Evolutionary conservation across 129 eudicot species (phyloP).

Genomic region (Erigeron canadensis): DNA sequence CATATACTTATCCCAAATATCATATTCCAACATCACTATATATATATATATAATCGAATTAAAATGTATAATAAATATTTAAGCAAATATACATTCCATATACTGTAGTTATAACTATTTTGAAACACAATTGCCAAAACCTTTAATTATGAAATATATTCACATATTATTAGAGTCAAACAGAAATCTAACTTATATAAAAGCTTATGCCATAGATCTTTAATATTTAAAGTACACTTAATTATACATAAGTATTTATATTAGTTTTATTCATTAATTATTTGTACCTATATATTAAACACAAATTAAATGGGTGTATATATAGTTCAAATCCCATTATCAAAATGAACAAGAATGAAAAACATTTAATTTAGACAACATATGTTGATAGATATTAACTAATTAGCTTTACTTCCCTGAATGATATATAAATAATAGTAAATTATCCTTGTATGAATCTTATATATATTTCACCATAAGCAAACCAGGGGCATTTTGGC

Average conservation of each 20-base stretch:
- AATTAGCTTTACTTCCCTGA: conserved; percentile 9
- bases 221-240: neutral
- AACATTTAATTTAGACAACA: conserved; percentile 24
- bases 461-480: conserved; percentile 10
- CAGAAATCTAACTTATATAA: too few relatives aligned
- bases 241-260: neutral
- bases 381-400: conserved; percentile 8
- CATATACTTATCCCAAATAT: too few relatives aligned
- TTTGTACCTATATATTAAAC: conserved; percentile 7
- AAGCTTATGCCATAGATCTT: too few relatives aligned
- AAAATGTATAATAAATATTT: too few relatives aligned
- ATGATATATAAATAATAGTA: conserved; percentile 3
- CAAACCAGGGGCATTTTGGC: conserved; percentile 24
- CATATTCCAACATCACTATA: too few relatives aligned
- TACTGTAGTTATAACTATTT: too few relatives aligned
- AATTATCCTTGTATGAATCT: conserved; percentile 20
- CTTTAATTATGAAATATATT: too few relatives aligned
- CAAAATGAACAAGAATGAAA: conserved; percentile 21
- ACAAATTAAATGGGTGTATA: conserved; percentile 13
- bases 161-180: too few relatives aligned
- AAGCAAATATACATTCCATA: too few relatives aligned
- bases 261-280: neutral
- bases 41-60: too few relatives aligned
- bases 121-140: too few relatives aligned
- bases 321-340: conserved; percentile 15